Conservation (phyloP, 2,329 filamentous ascomycete genomes). For the Leptosphaerulina australis region DNA sequence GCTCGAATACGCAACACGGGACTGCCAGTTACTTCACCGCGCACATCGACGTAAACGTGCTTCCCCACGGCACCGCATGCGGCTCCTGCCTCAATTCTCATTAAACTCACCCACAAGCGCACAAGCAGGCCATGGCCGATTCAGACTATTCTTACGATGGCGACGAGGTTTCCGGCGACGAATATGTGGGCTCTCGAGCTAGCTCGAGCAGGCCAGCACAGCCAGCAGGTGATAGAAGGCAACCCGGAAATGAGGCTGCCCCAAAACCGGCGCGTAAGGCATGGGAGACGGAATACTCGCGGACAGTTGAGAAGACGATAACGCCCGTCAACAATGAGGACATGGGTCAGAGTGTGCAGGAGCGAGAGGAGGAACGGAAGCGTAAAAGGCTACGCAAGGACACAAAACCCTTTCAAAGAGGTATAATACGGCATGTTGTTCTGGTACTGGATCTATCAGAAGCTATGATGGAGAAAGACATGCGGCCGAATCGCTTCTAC, state of each 20-base stretch:
- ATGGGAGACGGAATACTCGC: slow-evolving; percentile 54
- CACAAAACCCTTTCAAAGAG: slow-evolving; percentile 91
- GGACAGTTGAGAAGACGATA: slow-evolving; percentile 66
- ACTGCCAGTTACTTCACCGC: not conserved
- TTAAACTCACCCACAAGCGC: slow-evolving; percentile 5
- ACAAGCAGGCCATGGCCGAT: slow-evolving; percentile 64
- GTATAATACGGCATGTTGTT: slow-evolving; percentile 95
- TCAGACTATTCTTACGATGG: slow-evolving; percentile 75
- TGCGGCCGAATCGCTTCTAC: slow-evolving; percentile 84
- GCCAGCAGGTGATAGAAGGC: slow-evolving; percentile 29
- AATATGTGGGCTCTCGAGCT: slow-evolving; percentile 56
- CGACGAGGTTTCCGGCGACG: slow-evolving; percentile 67
- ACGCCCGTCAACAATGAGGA: slow-evolving; percentile 68
- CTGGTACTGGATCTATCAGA: slow-evolving; percentile 90
- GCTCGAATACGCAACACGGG: not conserved
- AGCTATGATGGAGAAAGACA: slow-evolving; percentile 93
- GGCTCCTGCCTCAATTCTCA: not conserved
- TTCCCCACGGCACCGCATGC: slow-evolving; percentile 5
- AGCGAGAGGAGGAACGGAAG: slow-evolving; percentile 80
- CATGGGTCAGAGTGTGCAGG: slow-evolving; percentile 73
- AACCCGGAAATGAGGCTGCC: slow-evolving; percentile 27
- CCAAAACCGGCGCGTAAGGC: slow-evolving; percentile 54
- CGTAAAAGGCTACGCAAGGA: slow-evolving; percentile 81
- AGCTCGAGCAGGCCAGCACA: slow-evolving; percentile 35
- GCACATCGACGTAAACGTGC: not conserved